Conservation (phyloP, 2,329 filamentous ascomycete genomes). For the Curvularia sp. region DNA sequence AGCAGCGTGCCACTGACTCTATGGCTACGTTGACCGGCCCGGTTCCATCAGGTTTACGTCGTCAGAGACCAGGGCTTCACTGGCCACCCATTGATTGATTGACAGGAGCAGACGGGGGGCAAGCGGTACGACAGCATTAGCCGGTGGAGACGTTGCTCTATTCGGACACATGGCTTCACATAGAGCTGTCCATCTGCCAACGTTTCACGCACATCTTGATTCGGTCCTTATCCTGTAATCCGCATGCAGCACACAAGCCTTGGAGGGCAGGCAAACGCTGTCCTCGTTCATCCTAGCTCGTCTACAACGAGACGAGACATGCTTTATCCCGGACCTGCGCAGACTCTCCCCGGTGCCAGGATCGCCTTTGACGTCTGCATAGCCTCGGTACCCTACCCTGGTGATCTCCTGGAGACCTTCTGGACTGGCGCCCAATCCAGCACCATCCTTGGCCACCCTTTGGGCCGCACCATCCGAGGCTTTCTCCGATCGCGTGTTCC, state of each 20-base stretch:
- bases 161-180: constrained; percentile 36
- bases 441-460: constrained; percentile 14
- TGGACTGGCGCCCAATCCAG: constrained; percentile 22
- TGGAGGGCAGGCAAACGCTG: constrained; percentile 21
- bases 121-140: constrained; percentile 37
- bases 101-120: constrained; percentile 26
- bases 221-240: constrained; percentile 16
- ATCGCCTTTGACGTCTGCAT: constrained; percentile 23
- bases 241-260: constrained; percentile 21
- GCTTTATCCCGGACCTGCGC: constrained; percentile 19
- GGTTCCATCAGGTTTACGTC: constrained; percentile 18
- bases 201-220: constrained; percentile 35
- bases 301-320: constrained; percentile 19
- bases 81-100: constrained; percentile 19
- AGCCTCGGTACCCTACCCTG: constrained; percentile 26
- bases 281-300: constrained; percentile 25
- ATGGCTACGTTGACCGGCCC: constrained; percentile 15
- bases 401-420: constrained; percentile 24
- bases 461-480: constrained; percentile 15
- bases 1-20: constrained; percentile 19
- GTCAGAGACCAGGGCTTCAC: constrained; percentile 16
- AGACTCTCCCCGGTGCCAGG: constrained; percentile 20
- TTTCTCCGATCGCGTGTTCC: constrained; percentile 5
- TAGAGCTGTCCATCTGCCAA: constrained; percentile 35
- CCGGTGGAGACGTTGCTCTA: constrained; percentile 30